These are phyloP conservation scores for Umbelopsis isabellina DNA, from an alignment of 192 early-diverging fungal species.

Conservation along the genomic window DNA sequence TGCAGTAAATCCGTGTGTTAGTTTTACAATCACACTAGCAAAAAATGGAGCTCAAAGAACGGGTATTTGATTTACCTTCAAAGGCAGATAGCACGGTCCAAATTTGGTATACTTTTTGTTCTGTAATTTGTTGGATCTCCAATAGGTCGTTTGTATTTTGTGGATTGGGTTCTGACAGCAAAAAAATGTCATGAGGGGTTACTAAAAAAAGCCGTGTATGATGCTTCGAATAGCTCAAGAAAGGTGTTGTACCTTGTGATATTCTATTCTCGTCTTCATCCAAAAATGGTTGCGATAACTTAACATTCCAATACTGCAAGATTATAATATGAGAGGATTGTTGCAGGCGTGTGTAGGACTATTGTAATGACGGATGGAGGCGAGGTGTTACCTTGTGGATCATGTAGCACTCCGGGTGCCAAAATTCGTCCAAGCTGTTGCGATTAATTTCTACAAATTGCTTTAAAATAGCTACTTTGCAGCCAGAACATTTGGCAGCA, in stretches of 20 bases:
- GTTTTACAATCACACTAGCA: background rate
- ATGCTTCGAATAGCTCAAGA: background rate
- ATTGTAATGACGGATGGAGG: background rate
- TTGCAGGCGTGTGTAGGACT: conserved; percentile 27
- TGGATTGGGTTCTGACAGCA: conserved; percentile 11
- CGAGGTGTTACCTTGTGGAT: conserved; percentile 82
- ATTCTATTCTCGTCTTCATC: conserved; percentile 20
- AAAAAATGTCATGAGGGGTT: conserved; percentile 22
- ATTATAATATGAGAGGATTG: background rate
- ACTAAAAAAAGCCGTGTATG: background rate
- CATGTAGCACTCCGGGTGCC: conserved; percentile 99
- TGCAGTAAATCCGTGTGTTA: background rate
- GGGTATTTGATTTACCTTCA: conserved; percentile 56
- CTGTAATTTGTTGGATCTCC: conserved; percentile 67
- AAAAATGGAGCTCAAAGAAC: background rate
- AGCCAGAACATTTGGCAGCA: conserved; percentile 94
- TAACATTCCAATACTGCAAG: conserved; percentile 31
- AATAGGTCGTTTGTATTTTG: conserved; percentile 26
- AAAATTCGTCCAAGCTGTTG: conserved; percentile 78
- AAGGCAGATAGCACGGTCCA: conserved; percentile 91
- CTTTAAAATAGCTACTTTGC: conserved; percentile 92
- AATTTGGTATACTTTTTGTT: conserved; percentile 89
- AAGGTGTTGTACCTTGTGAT: conserved; percentile 20
- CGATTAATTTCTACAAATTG: conserved; percentile 94
- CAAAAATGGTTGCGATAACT: conserved; percentile 22